Conservation (phyloP, 208 protist species). For the Kentomonas sorsogonicus region DNA sequence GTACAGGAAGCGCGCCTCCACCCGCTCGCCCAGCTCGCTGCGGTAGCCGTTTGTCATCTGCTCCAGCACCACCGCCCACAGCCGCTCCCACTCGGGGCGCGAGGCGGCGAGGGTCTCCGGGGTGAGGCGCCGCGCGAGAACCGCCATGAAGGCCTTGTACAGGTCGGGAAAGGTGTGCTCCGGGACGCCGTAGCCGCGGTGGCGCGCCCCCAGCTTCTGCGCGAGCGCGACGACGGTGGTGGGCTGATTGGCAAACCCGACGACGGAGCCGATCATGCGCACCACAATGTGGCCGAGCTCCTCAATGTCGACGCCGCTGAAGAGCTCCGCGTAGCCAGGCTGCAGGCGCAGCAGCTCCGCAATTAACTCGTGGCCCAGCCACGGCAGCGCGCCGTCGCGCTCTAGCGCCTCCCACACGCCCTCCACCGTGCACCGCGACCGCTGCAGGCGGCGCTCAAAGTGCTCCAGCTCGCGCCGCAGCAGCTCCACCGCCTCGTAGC, state of each 20-base stretch:
- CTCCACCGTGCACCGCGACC: slow-evolving; percentile 43
- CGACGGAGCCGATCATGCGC: slow-evolving; percentile 50
- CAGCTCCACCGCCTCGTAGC: slow-evolving; percentile 44
- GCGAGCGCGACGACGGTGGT: slow-evolving; percentile 46
- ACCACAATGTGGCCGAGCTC: slow-evolving; percentile 51
- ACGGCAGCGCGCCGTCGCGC: slow-evolving; percentile 32
- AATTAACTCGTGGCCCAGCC: slow-evolving; percentile 50
- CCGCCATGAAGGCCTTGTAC: slow-evolving; percentile 51
- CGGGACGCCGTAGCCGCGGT: slow-evolving; percentile 56
- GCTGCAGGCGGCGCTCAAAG: slow-evolving; percentile 40
- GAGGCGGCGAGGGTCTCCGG: slow-evolving; percentile 35
- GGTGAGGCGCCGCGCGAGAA: slow-evolving; percentile 57
- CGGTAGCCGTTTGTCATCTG: slow-evolving; percentile 39
- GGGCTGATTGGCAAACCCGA: slow-evolving; percentile 60
- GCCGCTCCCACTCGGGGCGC: slow-evolving; percentile 50
- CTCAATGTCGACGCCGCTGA: slow-evolving; percentile 49
- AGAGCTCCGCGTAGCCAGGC: slow-evolving; percentile 29
- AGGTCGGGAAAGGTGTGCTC: slow-evolving; percentile 36
- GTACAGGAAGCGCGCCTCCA: slow-evolving; percentile 29
- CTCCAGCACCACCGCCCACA: slow-evolving; percentile 48
- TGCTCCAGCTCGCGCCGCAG: slow-evolving; percentile 54
- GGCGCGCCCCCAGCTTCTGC: slow-evolving; percentile 39
- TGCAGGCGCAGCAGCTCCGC: slow-evolving; percentile 42
- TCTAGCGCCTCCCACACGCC: slow-evolving; percentile 58
- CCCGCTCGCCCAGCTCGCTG: slow-evolving; percentile 43